Conservation (phyloP, 805 yeast genomes). For the Metschnikowia shivogae region DNA sequence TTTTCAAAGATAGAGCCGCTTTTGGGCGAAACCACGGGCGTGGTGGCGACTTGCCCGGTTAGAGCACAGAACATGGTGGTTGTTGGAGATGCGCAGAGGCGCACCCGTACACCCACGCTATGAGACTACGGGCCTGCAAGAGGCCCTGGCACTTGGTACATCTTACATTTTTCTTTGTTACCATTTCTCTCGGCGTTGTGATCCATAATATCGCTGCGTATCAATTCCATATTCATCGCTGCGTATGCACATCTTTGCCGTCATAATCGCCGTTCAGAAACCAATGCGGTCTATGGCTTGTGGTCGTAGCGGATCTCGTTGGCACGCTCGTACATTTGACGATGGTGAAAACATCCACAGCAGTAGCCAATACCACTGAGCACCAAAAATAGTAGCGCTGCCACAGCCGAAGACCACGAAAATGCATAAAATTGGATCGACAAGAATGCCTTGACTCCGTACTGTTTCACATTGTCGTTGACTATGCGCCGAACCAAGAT, state of each 20-base stretch:
- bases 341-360: slow-evolving; percentile 35
- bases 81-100: not conserved
- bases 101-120: too few relatives aligned
- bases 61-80: slow-evolving; percentile 29
- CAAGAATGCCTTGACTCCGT: slow-evolving; percentile 54
- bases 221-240: too few relatives aligned
- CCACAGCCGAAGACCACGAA: slow-evolving; percentile 60
- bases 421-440: slow-evolving; percentile 52
- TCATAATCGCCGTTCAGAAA: too few relatives aligned
- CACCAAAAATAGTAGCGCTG: slow-evolving; percentile 30
- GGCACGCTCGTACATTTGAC: slow-evolving; percentile 6
- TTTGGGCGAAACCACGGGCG: slow-evolving; percentile 72
- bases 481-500: slow-evolving; percentile 45
- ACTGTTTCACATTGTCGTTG: slow-evolving; percentile 42
- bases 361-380: slow-evolving; percentile 39
- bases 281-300: not conserved
- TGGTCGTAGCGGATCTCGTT: slow-evolving; percentile 23
- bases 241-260: too few relatives aligned
- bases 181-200: too few relatives aligned
- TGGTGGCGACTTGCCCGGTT: slow-evolving; percentile 66
- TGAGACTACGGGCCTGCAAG: too few relatives aligned
- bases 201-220: too few relatives aligned
- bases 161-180: too few relatives aligned
- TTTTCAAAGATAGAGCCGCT: slow-evolving; percentile 71
- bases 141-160: too few relatives aligned